Evolutionary conservation across 2,329 filamentous ascomycete species (phyloP), one percentile per base, ranked within the genome.

Genomic region (Hirsutella thompsonii): DNA sequence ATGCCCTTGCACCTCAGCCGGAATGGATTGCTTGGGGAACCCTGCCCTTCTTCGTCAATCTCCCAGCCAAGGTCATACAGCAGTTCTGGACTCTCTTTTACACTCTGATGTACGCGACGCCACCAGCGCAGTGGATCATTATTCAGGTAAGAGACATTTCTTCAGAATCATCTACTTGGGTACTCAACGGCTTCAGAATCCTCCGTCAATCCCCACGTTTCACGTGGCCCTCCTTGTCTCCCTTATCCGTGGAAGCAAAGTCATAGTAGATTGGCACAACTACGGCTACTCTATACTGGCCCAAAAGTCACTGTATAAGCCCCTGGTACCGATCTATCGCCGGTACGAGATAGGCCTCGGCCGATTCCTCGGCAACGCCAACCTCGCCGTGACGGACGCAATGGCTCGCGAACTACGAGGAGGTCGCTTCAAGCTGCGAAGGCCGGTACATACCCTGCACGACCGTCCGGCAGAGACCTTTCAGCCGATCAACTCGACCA

Each of bases 211-310:
- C 44, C 92, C 92, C 0, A 94, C 88, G 0, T 74, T 98, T 19
- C 75, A 81, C 39, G 68, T 95, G 30, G 83, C 86, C 14, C 69
- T 80, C 19, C 46, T 89, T 3, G 70, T 86, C 37, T 85, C 84
- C 52, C 74, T 79, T 50, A 59, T 94, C 39, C 81, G 92, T 38
- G 81, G 85, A 50, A 94, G 85, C 32, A 76, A 76, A 42, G 72
- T 98, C 4, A 71, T 96, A 45, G 83, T 96, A 42, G 92, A 98
- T 66, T 98, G 92, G 92, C 92, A 98, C 67, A 98, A 98, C 62
- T 96, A 95, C 61, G 92, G 90, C 50, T 94, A 90, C 70, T 90
- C 87, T 8, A 94, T 98, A 51, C 76, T 98, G 3, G 83, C 74
- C 5, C 69, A 74, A 37, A 76, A 72, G 38, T 63, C 68, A 20